Base-by-base conservation (phyloP, 2,329 filamentous ascomycete genomes). In the Colletotrichum salicis region DNA sequence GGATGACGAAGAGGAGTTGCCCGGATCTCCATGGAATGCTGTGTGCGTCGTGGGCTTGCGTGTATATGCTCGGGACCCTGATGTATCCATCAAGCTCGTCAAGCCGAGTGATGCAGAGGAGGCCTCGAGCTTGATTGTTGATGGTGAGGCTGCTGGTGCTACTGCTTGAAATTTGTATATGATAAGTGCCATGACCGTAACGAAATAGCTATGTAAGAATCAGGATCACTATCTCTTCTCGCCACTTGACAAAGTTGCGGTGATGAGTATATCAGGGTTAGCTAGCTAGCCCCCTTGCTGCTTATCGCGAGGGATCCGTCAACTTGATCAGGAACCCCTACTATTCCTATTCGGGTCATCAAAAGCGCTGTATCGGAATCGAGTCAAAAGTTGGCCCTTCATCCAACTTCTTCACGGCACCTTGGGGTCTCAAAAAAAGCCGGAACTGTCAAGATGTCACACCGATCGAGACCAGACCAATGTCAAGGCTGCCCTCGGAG, bases 41-140 rank as follows among this genome's bases (percentile, higher is more conserved):
- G 81, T 84, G 29, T 83, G 81, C 62, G 82, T 84, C 11, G 74
- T 83, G 51, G 82, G 82, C 10, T 76, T 84, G 13, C 75, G 81
- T 8, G 82, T 84, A 11, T 84, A 84, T 66, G 78, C 83, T 10
- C 77, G 77, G 63, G 82, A 83, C 33, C 68, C 78, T 1, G 76
- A 77, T 6, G 77, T 83, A 41, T 78, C 78, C 35, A 79, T 84
- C 33, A 75, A 75, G 7, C 75, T 84, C 8, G 80, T 79, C 10
- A 78, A 81, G 69, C 78, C 79, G 31, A 78, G 78, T 55, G 76
- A 72, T 51, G 76, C 71, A 0, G 78, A 82, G 67, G 79, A 80
- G 67, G 76, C 74, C 1, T 74, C 79, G 3, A 76, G 71, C 27
- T 57, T 80, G 69, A 75, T 78, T 3, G 70, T 77, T 29, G 79